These are phyloP conservation scores for Dactylellina cionopaga DNA, from an alignment of 2,329 filamentous ascomycete genomes.

Conservation along the genomic window DNA sequence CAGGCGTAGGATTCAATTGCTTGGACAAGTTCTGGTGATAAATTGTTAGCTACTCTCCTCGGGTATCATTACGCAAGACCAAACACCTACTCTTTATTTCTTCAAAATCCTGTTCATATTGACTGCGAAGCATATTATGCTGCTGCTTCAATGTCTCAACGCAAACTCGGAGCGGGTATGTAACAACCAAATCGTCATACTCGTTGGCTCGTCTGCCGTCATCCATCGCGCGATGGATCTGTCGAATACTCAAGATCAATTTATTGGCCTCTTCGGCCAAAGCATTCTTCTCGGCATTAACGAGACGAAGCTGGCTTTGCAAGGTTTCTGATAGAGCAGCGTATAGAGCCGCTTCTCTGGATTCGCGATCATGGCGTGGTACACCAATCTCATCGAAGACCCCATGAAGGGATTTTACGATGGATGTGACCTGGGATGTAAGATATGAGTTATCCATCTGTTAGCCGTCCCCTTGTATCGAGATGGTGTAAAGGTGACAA, in stretches of 20 bases:
- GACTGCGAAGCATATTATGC: constrained; percentile 78
- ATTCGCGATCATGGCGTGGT: constrained; percentile 89
- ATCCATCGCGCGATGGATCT: constrained; percentile 68
- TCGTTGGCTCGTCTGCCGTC: constrained; percentile 50
- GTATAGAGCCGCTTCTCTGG: constrained; percentile 90
- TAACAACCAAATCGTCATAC: constrained; percentile 72
- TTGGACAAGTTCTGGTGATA: constrained; percentile 79
- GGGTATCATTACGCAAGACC: neutral
- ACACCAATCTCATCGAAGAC: constrained; percentile 98
- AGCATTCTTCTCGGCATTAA: constrained; percentile 88
- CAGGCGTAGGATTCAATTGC: constrained; percentile 96
- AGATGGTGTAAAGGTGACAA: constrained; percentile 13
- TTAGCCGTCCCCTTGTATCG: constrained; percentile 25
- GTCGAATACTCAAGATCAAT: constrained; percentile 84
- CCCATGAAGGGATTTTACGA: constrained; percentile 72
- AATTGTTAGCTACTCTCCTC: neutral
- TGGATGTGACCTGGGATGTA: constrained; percentile 46
- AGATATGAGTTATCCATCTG: constrained; percentile 50
- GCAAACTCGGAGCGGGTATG: constrained; percentile 83
- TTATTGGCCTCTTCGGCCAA: constrained; percentile 89
- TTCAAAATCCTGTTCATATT: constrained; percentile 91
- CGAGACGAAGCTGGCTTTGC: constrained; percentile 85
- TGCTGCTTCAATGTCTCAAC: constrained; percentile 85
- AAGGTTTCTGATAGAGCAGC: constrained; percentile 89
- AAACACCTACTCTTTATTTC: constrained; percentile 84